Evolutionary conservation across 1,284 basidiomycete genomes (phyloP).

Genomic region (Malassezia equina): DNA sequence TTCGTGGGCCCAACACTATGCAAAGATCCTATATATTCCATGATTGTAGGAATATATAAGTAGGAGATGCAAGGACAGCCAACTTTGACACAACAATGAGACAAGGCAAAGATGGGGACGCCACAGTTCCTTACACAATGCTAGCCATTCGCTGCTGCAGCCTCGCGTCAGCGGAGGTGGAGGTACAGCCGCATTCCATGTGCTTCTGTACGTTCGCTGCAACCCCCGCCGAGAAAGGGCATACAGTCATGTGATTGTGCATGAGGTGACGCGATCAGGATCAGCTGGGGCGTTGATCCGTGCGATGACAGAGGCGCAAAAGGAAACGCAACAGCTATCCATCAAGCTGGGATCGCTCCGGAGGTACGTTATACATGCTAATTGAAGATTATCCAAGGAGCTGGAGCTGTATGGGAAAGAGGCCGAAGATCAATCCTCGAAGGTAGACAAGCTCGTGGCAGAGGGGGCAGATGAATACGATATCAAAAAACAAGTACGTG

Average conservation of each 20-base stretch:
- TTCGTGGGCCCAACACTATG: background rate
- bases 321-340: constrained; percentile 21
- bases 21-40: background rate
- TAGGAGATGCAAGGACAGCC: background rate
- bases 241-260: constrained; percentile 1
- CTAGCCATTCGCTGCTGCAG: background rate
- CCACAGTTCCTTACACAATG: background rate
- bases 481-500: constrained; percentile 11
- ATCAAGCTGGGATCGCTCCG: constrained; percentile 26
- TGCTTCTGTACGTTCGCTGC: background rate
- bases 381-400: constrained; percentile 12
- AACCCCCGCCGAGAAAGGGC: constrained; percentile 17
- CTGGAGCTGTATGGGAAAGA: constrained; percentile 7
- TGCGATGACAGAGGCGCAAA: constrained; percentile 20
- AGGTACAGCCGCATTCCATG: background rate
- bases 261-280: constrained; percentile 16
- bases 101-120: background rate
- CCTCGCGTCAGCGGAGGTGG: constrained; percentile 2
- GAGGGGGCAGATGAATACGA: constrained; percentile 9
- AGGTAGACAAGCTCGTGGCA: background rate
- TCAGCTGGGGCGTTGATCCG: constrained; percentile 16
- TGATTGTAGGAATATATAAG: background rate
- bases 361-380: constrained; percentile 8
- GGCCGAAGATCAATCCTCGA: constrained; percentile 8
- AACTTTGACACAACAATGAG: background rate